Base-by-base conservation (phyloP, 2,329 filamentous ascomycete genomes). In the Calonectria naviculata region DNA sequence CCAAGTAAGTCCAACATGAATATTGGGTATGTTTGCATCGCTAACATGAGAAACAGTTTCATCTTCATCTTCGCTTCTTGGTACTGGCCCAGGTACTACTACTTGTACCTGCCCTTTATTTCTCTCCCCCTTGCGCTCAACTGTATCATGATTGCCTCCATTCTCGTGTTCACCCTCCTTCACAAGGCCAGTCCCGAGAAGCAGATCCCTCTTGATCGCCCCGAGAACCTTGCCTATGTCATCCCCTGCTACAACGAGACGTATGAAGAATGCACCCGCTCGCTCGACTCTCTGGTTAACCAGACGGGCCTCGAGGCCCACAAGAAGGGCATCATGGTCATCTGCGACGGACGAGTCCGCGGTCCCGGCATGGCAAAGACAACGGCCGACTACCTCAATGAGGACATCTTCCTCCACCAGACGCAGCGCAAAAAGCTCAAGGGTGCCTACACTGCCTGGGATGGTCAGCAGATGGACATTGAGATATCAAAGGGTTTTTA, bases 401-500 rank as follows among this genome's bases (percentile, higher is more conserved):
- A 49, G 12, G 46, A 49, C 46, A 49, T 49, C 15, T 49, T 49
- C 26, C 24, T 49, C 15, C 24, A 29, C 5, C 46, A 49, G 46
- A 49, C 46, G 26, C 46, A 49, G 46, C 46, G 46, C 46, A 49
- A 5, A 26, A 49, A 49, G 26, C 28, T 49, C 26, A 24, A 29
- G 24, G 15, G 12, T 13, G 46, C 46, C 2, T 49, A 49, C 46
- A 49, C 46, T 2, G 46, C 46, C 3, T 49, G 46, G 46, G 46
- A 49, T 15, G 46, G 46, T 2, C 46, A 49, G 46, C 46, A 28
- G 21, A 49, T 49, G 46, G 46, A 49, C 46, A 49, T 49, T 49
- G 46, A 49, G 46, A 29, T 49, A 12, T 77, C 81, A 13, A 80
- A 75, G 52, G 84, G 84, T 1, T 76, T 75, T 28, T 86, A 85